Conservation (phyloP, 2,329 filamentous ascomycete species). For the Lojkania enalia region DNA sequence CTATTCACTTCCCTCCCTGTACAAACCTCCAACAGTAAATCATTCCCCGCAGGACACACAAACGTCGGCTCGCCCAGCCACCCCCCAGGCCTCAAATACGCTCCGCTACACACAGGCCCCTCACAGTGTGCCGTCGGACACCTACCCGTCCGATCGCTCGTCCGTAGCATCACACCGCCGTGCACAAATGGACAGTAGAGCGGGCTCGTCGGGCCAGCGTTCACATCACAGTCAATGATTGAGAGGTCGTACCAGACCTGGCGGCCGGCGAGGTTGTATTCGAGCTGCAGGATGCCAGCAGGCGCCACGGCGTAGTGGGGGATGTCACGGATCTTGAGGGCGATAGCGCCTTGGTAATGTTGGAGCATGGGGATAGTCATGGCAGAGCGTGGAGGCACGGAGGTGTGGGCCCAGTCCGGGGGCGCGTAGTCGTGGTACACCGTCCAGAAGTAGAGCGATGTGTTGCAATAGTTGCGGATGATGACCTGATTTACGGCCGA, state of each 20-base stretch:
- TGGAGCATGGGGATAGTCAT: constrained; percentile 15
- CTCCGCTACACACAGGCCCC: constrained; percentile 11
- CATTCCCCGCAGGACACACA: constrained; percentile 18
- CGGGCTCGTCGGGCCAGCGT: constrained; percentile 11
- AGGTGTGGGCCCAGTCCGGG: constrained; percentile 9
- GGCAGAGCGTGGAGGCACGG: constrained; percentile 14
- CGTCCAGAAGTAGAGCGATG: constrained; percentile 25
- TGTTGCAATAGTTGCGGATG: constrained; percentile 29
- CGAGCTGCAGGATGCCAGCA: constrained; percentile 2
- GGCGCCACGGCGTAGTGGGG: constrained; percentile 13
- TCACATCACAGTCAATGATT: neutral
- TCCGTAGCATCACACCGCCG: constrained; percentile 23
- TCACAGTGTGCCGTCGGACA: constrained; percentile 20
- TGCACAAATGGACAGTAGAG: constrained; percentile 24
- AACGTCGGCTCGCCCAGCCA: constrained; percentile 25
- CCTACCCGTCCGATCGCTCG: neutral
- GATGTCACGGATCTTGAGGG: constrained; percentile 29
- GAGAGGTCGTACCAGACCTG: neutral
- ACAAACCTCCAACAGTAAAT: constrained; percentile 26
- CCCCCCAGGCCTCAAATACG: constrained; percentile 19
- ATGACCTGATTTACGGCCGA: constrained; percentile 22
- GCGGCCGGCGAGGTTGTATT: neutral
- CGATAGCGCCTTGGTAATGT: constrained; percentile 13
- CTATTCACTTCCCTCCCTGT: constrained; percentile 8
- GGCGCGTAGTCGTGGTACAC: constrained; percentile 13